Evolutionary conservation across 768 basidiomycete genomes (phyloP), one percentile per base, ranked within the genome.

Genomic region (Trametes cubensis): DNA sequence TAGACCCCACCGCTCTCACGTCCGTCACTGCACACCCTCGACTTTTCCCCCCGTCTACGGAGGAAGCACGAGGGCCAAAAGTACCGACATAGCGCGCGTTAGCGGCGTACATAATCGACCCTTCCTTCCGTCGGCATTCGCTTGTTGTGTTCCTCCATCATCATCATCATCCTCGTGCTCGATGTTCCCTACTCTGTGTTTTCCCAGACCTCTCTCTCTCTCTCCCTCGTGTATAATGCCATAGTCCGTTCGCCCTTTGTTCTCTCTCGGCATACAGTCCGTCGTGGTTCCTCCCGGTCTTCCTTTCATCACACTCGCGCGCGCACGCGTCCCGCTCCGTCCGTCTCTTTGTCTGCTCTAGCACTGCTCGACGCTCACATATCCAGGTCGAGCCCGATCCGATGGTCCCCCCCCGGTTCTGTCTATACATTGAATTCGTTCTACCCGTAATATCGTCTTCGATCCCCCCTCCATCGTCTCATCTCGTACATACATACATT

Each of bases 341-440:
- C 58, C 11, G n/a, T n/a, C n/a, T 10, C 34, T 34, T 49, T 59
- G 40, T 50, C 49, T 59, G 58, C 58, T 59, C 34, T 47, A 47
- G 60, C 49, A 44, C 42, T 44, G 55, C 61, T 62, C 61, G 61
- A 57, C 61, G 45, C 55, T 39, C 42, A 62, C 61, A 62, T 62
- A 62, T 62, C 61, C 61, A 28, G 48, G 61, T 62, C 61, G 61
- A 62, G 61, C 34, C 55, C 49, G 49, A 25, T n/a, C n/a, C 51
- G 28, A 49, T 44, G 25, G 15, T 42, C 40, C n/a, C n/a, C n/a
- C n/a, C n/a, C 40, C 52, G 18, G 17, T 15, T 30, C 39, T 40
- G 26, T 21, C 17, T 11, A 25, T 20, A 34, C 54, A 21, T 20
- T 47, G 15, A 7, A 20, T 47, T 23, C 11, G 34, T 30, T n/a